Base-by-base conservation (phyloP, 331 rosid species). In the Phaseolus coccineus region DNA sequence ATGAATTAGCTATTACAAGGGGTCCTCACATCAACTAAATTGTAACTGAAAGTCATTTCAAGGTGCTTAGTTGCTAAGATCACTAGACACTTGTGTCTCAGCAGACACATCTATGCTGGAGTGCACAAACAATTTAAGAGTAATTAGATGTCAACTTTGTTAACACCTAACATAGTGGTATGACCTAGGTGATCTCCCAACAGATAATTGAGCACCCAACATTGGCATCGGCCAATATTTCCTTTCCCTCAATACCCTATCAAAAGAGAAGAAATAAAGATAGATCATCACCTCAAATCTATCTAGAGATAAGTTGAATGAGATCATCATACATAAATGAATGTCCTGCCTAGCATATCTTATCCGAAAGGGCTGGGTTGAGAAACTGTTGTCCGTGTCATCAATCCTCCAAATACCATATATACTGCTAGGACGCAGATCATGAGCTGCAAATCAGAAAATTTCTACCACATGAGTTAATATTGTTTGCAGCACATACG, bases 281-380 rank as follows among this genome's bases (percentile, higher is more conserved):
- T 57, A 52, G 77, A 73, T 57, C 56, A 71, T 30, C 84, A 93
- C 97, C 97, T 89, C 87, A 78, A 78, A 77, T 82, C 74, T 79
- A 44, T 57, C 81, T 70, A 83, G 89, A 28, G 97, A 71, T 39
- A 93, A 79, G 78, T 85, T 87, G 83, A 93, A 93, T 5, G 96
- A 85, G 82, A 93, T 80, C 96, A 93, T 88, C 85, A 91, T 86
- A 37, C 94, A 89, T 82, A 93, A 89, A 71, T 88, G 88, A 80
- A 89, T 79, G 44, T 93, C 97, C 88, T 93, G 96, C 85, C 94
- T 91, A 15, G 93, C 94, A 82, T 93, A 93, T 82, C 91, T 91
- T 87, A 93, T 87, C 78, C 89, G 88, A 73, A 93, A 93, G 56
- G 97, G 96, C 81, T 84, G 94, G 25, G 94, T 91, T 39, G 96